Conservation (phyloP, 257 asterid genomes). For the Ilex asprella region DNA sequence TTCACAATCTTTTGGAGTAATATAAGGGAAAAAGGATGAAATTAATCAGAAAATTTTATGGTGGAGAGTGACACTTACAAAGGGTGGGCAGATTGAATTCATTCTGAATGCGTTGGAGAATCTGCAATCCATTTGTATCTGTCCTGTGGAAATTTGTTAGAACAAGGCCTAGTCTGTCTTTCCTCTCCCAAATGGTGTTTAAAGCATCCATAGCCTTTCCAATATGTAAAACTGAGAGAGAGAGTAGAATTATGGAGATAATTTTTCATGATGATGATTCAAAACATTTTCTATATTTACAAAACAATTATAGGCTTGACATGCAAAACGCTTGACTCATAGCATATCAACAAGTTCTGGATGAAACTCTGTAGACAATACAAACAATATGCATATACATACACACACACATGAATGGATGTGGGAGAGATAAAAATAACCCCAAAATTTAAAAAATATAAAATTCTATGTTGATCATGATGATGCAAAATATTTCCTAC, state of each 20-base stretch:
- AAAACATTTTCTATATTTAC: background rate
- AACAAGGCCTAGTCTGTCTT: slow-evolving; percentile 31
- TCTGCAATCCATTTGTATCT: slow-evolving; percentile 21
- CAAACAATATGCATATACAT: too few relatives aligned
- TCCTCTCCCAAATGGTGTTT: slow-evolving; percentile 34
- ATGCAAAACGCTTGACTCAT: too few relatives aligned
- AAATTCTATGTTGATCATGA: too few relatives aligned
- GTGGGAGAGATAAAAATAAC: too few relatives aligned
- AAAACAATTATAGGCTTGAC: background rate
- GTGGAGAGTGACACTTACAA: slow-evolving; percentile 30
- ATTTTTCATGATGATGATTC: background rate
- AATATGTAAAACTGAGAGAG: slow-evolving; percentile 39
- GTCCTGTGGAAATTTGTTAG: slow-evolving; percentile 49
- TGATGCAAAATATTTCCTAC: background rate
- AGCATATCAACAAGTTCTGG: too few relatives aligned
- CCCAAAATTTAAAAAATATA: too few relatives aligned
- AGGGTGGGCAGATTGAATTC: slow-evolving; percentile 25
- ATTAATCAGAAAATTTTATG: too few relatives aligned
- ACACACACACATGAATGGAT: too few relatives aligned
- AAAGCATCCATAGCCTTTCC: slow-evolving; percentile 40
- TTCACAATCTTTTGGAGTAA: too few relatives aligned
- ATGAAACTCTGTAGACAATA: too few relatives aligned
- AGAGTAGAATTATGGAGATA: slow-evolving; percentile 1
- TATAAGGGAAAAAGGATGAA: too few relatives aligned
- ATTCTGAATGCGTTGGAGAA: slow-evolving; percentile 25